Evolutionary conservation across 2,329 filamentous ascomycete genomes (phyloP), one percentile per base, ranked within the genome.

Genomic region (Lachnellula suecica): DNA sequence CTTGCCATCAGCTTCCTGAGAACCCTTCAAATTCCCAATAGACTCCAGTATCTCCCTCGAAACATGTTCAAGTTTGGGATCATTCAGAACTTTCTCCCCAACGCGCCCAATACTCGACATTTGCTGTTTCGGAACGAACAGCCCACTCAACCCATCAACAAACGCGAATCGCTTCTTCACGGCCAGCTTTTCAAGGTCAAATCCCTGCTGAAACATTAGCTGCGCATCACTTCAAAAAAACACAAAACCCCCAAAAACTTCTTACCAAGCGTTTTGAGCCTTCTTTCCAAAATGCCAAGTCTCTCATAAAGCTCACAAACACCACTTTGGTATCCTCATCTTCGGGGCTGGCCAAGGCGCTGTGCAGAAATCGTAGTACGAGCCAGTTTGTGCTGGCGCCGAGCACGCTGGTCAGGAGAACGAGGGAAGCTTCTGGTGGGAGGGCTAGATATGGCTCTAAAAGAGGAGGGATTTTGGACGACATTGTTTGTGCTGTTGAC

Each of bases 231-330:
- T 40, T 40, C 10, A 43, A 41, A 46, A 40, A 15, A 22, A 44
- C 35, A 11, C 34, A 15, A 25, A 19, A 51, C 34, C 35, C 9
- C 4, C 55, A 51, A 22, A 45, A 20, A 45, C 5, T 20, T 24
- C 23, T 59, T 71, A 89, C 87, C 65, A 91, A 70, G 69, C 85
- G 85, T 48, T 82, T 79, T 2, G 79, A 79, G 45, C 89, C 86
- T 3, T 85, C 81, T 57, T 76, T 84, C 91, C 91, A 97, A 66
- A 96, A 95, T 1, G 80, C 74, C 58, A 79, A 81, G 63, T 93
- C 87, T 54, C 89, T 80, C 71, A 96, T 73, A 71, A 94, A 96
- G 72, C 89, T 95, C 52, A 94, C 84, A 3, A 97, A 75, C 3
- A 96, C 76, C 1, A 97, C 79, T 45, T 74, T 78, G 23, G 69